Evolutionary conservation across 1,284 basidiomycete species (phyloP), one percentile per base, ranked within the genome.

Genomic region (Pseudozyma pruni): DNA sequence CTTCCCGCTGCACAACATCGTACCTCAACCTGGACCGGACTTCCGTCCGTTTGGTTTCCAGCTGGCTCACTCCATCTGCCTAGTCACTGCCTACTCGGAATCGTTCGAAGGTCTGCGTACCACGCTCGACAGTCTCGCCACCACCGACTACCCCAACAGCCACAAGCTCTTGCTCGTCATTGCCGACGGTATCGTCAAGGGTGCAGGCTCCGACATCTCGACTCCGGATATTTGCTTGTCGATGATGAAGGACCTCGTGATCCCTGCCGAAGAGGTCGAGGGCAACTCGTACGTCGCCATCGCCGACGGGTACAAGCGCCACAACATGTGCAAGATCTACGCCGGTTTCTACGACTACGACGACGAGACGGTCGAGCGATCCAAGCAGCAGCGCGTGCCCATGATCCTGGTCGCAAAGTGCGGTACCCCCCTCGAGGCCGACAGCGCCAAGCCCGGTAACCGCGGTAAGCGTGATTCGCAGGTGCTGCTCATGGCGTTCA

Each of bases 251-350:
- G 94, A 98, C 41, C 88, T 97, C 54, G 85, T 97, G 60, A 86
- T 93, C n/a, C 85, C 89, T 0, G 87, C 89, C 0, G 86, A 90
- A 31, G 92, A 98, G 61, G 93, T 98, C 45, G 93, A 97, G 82
- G 86, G 94, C 8, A 91, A 96, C 79, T 96, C 94, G 46, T 99
- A 98, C 81, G 93, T 98, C 42, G 94, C 96, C 61, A 98, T 98
- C 77, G 96, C 96, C 22, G 94, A 98, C 83, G 96, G 96, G 29
- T 93, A 97, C 86, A 98, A 98, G 86, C 88, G 93, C 20, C 95
- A 98, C 87, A 99, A 98, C 84, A 96, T 96, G 94, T 95, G 95
- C 60, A 95, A 95, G 85, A 94, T 98, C 40, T 98, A 91, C 78
- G 94, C 95, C 31, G 96, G 96, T 4, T 98, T 93, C 86, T 99